Conservation (phyloP, 2,329 filamentous ascomycete genomes). For the Nothopassalora personata region DNA sequence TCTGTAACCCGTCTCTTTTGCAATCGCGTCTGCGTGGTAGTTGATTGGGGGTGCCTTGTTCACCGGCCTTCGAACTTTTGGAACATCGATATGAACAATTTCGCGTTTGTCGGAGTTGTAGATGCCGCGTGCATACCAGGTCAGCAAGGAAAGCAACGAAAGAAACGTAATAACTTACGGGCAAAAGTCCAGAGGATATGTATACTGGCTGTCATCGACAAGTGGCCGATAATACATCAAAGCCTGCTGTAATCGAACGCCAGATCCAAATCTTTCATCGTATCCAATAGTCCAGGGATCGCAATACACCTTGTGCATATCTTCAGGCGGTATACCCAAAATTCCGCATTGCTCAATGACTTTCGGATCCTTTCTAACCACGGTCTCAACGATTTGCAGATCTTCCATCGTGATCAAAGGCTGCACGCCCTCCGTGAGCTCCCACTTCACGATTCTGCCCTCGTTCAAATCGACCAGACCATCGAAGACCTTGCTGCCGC, state of each 20-base stretch:
- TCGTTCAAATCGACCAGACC: conserved; percentile 69
- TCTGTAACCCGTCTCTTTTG: conserved; percentile 69
- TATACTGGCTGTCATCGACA: conserved; percentile 81
- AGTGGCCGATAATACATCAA: conserved; percentile 93
- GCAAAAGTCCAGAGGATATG: conserved; percentile 87
- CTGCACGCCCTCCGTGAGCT: conserved; percentile 68
- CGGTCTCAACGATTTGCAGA: conserved; percentile 69
- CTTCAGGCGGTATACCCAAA: conserved; percentile 69
- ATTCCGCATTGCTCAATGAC: conserved; percentile 88
- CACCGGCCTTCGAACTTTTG: conserved; percentile 67
- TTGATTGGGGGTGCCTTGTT: conserved; percentile 69
- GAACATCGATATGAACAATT: conserved; percentile 79
- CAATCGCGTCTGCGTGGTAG: conserved; percentile 69
- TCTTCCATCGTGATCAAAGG: conserved; percentile 93
- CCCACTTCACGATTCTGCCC: conserved; percentile 66
- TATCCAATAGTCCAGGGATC: conserved; percentile 96
- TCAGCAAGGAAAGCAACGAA: background rate
- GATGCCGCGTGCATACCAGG: conserved; percentile 43
- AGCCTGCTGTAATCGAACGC: conserved; percentile 77
- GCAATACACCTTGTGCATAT: conserved; percentile 95
- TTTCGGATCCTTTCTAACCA: conserved; percentile 70
- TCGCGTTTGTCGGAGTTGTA: conserved; percentile 74
- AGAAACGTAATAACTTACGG: conserved; percentile 39
- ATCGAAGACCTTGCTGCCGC: conserved; percentile 75
- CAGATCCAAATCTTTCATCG: conserved; percentile 79